phyloP scores from a whole-genome alignment of 2,329 filamentous ascomycete species.

The Hypomyces perniciosus region DNA sequence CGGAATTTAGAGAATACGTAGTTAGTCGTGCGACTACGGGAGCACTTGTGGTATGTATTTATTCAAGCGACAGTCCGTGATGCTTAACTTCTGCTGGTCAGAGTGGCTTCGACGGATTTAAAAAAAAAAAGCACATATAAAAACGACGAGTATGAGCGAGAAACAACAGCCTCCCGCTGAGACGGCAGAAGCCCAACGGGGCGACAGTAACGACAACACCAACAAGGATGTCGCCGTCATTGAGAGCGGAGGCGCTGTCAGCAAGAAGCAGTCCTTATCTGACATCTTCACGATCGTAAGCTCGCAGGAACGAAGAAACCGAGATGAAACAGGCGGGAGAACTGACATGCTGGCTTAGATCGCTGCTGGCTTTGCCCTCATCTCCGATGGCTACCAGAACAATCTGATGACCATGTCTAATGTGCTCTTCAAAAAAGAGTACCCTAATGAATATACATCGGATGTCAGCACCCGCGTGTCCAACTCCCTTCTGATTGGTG shows the following conservation, averaged over 20 bases:
- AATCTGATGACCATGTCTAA: conserved; percentile 32
- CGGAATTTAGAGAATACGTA: no score
- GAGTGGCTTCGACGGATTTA: neutral
- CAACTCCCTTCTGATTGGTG: conserved; percentile 36
- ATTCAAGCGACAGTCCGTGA: no score
- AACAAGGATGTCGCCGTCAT: neutral
- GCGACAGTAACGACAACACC: neutral
- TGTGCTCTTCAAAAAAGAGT: conserved; percentile 27
- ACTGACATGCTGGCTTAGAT: conserved; percentile 13
- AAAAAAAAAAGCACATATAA: neutral
- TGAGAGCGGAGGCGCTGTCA: neutral
- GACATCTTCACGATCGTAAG: conserved; percentile 24
- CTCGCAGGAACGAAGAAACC: neutral
- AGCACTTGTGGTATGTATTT: no score
- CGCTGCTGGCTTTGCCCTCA: conserved; percentile 28
- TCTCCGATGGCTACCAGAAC: conserved; percentile 33
- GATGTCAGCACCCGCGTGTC: conserved; percentile 35
- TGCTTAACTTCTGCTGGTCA: no score
- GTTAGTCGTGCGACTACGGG: no score
- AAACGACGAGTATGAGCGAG: neutral
- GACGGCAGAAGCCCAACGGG: neutral
- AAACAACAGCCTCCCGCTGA: neutral
- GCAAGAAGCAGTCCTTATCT: conserved; percentile 17
- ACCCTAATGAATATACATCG: conserved; percentile 30
- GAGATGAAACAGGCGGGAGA: neutral